Percentiles rank a stretch among this genome's conserved stretches.
Conservation (phyloP, 441 rosid species). For the Gossypium laxum region DNA sequence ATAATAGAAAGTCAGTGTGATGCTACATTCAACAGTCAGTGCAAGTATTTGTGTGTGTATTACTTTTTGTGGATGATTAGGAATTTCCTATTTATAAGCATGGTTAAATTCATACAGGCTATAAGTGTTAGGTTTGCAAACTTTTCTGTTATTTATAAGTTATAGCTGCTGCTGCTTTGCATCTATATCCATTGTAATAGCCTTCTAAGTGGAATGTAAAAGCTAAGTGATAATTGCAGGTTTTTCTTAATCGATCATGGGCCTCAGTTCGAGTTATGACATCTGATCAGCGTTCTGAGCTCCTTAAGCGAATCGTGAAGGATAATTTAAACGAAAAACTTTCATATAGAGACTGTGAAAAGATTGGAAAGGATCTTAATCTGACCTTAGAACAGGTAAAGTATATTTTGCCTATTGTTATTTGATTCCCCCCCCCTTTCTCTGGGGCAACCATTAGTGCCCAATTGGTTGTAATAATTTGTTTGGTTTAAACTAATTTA, state of each 20-base stretch:
- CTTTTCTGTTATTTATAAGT: not conserved
- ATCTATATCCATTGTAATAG: not conserved
- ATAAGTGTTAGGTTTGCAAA: not conserved
- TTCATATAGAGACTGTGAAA: slow-evolving; percentile 65
- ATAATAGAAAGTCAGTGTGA: not conserved
- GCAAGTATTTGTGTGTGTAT: not conserved
- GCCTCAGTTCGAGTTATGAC: slow-evolving; percentile 68
- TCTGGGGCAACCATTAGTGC: not conserved
- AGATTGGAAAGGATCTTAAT: slow-evolving; percentile 73
- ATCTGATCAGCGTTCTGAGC: slow-evolving; percentile 71
- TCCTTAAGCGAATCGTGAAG: slow-evolving; percentile 37
- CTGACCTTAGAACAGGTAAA: slow-evolving; percentile 78
- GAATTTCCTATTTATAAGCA: not conserved
- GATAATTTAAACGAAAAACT: slow-evolving; percentile 41
- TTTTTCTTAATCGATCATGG: slow-evolving; percentile 69
- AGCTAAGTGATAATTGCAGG: slow-evolving; percentile 35
- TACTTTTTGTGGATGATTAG: not conserved
- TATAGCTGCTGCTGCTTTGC: slow-evolving; percentile 1
- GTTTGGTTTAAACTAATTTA: not conserved
- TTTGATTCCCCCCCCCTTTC: not conserved
- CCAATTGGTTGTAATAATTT: not conserved
- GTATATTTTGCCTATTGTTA: slow-evolving; percentile 11
- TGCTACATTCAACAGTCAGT: not conserved
- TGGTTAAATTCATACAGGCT: not conserved
- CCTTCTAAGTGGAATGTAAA: not conserved